These are phyloP conservation scores for Macrophomina pseudophaseolina DNA, from an alignment of 2,329 filamentous ascomycete species.

Conservation along the genomic window DNA sequence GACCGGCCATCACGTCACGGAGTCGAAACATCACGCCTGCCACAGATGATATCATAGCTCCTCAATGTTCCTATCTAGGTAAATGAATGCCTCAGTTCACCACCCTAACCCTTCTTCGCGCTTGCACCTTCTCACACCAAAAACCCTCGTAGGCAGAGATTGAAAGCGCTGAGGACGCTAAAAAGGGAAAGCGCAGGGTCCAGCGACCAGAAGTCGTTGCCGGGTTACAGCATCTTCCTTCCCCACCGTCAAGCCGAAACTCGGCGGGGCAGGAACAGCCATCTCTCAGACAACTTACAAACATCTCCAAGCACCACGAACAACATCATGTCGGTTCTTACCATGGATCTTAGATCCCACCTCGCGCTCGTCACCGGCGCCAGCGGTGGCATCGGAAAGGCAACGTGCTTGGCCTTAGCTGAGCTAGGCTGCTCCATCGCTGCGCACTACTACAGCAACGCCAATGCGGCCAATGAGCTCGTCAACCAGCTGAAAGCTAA, in stretches of 20 bases:
- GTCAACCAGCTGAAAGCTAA: constrained; percentile 38
- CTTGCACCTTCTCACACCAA: no score
- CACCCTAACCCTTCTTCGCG: no score
- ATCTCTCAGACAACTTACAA: neutral
- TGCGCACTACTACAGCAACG: constrained; percentile 49
- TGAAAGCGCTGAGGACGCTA: neutral
- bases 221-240: neutral
- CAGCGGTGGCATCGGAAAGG: constrained; percentile 52
- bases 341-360: constrained; percentile 30
- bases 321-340: constrained; percentile 24
- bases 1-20: no score
- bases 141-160: neutral
- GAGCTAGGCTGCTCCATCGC: constrained; percentile 50
- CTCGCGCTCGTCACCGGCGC: constrained; percentile 49
- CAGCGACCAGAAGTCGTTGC: neutral
- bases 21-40: no score
- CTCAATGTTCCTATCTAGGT: no score
- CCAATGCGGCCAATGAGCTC: constrained; percentile 37
- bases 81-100: no score
- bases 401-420: constrained; percentile 49
- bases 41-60: no score
- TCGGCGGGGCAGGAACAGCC: neutral
- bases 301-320: neutral
- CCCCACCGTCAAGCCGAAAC: neutral
- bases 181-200: neutral